Percentiles rank a stretch among this genome's conserved stretches.
Conservation (phyloP, 495 filamentous ascomycete genomes). For the Penicillium argentinense region DNA sequence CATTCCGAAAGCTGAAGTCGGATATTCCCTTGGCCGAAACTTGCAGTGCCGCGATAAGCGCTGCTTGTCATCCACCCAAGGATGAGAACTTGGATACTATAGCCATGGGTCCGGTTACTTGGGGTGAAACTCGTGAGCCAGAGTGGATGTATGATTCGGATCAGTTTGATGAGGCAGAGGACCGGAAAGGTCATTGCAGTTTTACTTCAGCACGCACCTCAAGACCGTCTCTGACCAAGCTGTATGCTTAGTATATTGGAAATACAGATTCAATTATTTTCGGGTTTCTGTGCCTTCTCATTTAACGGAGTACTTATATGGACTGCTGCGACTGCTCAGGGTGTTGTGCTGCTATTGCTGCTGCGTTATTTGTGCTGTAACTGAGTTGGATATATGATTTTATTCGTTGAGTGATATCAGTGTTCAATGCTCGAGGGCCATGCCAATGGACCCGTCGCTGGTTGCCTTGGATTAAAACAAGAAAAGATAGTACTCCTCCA, state of each 20-base stretch:
- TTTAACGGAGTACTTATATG: too few relatives aligned
- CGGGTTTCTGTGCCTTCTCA: too few relatives aligned
- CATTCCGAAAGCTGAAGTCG: constrained; percentile 21
- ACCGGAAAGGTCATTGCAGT: constrained; percentile 13
- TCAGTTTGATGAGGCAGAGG: too few relatives aligned
- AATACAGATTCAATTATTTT: background rate
- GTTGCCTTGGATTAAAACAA: too few relatives aligned
- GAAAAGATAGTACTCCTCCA: too few relatives aligned
- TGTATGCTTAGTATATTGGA: constrained; percentile 11
- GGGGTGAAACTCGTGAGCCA: constrained; percentile 5
- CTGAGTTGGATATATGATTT: too few relatives aligned
- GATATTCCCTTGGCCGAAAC: constrained; percentile 41
- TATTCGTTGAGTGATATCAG: too few relatives aligned
- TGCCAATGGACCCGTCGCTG: too few relatives aligned
- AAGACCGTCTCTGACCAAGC: constrained; percentile 6
- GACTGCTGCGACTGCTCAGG: too few relatives aligned
- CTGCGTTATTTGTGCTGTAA: too few relatives aligned
- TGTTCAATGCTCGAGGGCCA: too few relatives aligned
- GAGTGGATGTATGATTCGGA: background rate
- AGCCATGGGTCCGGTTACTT: background rate
- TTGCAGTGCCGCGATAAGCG: constrained; percentile 48
- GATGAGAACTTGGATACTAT: background rate
- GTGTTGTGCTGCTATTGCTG: too few relatives aligned
- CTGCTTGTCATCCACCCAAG: constrained; percentile 20
- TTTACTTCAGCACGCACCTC: constrained; percentile 6